Evolutionary conservation across 768 basidiomycete genomes (phyloP).

Genomic region (Pulveroboletus sp.): DNA sequence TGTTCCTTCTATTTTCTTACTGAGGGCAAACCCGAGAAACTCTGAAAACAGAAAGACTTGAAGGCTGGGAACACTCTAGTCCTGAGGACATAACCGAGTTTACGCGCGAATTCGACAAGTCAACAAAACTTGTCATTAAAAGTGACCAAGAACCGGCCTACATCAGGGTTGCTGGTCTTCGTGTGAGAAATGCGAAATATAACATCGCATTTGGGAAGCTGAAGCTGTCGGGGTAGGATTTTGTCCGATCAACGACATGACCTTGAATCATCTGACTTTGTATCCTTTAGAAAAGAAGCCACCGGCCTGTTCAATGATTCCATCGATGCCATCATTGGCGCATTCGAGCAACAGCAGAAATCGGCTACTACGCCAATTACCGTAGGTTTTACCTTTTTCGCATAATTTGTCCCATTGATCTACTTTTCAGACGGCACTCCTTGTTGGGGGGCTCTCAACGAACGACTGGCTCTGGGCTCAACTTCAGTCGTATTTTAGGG

Average conservation of each 20-base stretch:
- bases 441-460: constrained; percentile 9
- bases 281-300: constrained; percentile 2
- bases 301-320: constrained; percentile 8
- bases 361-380: background rate
- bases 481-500: constrained; percentile 10
- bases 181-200: background rate
- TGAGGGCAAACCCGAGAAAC: background rate
- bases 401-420: background rate
- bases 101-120: background rate
- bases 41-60: background rate
- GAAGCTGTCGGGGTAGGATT: constrained; percentile 11
- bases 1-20: background rate
- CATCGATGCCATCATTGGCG: constrained; percentile 2
- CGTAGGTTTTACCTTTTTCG: background rate
- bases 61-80: constrained; percentile 1
- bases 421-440: constrained; percentile 6
- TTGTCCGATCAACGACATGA: background rate
- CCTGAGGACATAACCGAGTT: background rate
- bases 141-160: background rate
- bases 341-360: background rate
- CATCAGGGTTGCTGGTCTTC: constrained; percentile 5
- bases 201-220: constrained; percentile 5
- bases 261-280: background rate
- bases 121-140: too few relatives aligned
- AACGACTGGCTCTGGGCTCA: background rate